phyloP scores from a whole-genome alignment of 23 red algal genomes.

The Gracilaria gracilis region DNA sequence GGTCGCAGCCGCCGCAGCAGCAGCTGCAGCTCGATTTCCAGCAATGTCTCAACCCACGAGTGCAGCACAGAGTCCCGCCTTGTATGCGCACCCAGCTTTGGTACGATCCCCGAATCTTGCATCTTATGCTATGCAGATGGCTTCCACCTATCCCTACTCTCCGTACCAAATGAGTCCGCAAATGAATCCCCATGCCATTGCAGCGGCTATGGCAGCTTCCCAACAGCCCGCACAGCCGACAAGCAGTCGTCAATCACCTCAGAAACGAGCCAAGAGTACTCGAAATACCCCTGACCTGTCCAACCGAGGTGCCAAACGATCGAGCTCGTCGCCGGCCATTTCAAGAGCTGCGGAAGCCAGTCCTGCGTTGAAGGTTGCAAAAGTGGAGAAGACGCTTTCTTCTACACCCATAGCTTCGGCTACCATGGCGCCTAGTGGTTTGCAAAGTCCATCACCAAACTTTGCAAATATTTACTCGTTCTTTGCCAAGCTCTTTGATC shows the following conservation, averaged over 20 bases:
- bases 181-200: slow-evolving; percentile 68
- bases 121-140: slow-evolving; percentile 62
- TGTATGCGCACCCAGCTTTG: slow-evolving; percentile 44
- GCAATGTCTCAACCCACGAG: slow-evolving; percentile 5
- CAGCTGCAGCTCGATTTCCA: slow-evolving; percentile 40
- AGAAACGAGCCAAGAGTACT: not conserved
- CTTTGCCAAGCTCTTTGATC: slow-evolving; percentile 91
- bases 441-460: slow-evolving; percentile 56
- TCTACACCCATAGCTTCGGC: not conserved
- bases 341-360: not conserved
- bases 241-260: not conserved
- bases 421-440: not conserved
- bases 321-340: not conserved
- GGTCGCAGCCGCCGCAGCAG: slow-evolving; percentile 31
- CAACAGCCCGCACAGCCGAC: not conserved
- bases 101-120: slow-evolving; percentile 59
- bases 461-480: slow-evolving; percentile 82
- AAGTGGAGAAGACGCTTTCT: not conserved
- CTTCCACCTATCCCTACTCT: slow-evolving; percentile 64
- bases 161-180: slow-evolving; percentile 69
- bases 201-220: slow-evolving; percentile 51
- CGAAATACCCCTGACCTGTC: slow-evolving; percentile 13
- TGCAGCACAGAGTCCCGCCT: slow-evolving; percentile 35
- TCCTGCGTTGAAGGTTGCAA: slow-evolving; percentile 28
- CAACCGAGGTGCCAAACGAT: not conserved